phyloP scores from a whole-genome alignment of 1,139 yeast genomes.

The Sugiyamaella pinicola region DNA sequence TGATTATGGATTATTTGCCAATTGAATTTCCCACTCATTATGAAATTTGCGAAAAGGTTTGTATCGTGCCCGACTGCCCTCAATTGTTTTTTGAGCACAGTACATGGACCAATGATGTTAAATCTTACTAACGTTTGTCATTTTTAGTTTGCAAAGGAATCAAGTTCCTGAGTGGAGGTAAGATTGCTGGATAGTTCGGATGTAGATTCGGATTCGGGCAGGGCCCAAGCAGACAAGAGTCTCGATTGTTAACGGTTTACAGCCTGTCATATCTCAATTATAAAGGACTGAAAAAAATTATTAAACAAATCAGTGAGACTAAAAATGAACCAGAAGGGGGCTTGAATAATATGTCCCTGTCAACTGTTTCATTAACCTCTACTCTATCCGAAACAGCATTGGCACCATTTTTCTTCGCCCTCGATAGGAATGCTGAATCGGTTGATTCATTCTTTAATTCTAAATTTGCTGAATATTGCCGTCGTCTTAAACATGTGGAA shows the following conservation, averaged over 20 bases:
- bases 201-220: background rate
- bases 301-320: conserved; percentile 53
- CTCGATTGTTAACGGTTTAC: conserved; percentile 9
- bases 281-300: conserved; percentile 77
- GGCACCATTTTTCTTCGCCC: conserved; percentile 67
- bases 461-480: conserved; percentile 71
- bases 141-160: conserved; percentile 60
- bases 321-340: conserved; percentile 16
- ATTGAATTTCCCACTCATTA: conserved; percentile 33
- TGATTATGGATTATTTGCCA: background rate
- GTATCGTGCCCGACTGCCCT: conserved; percentile 22
- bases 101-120: conserved; percentile 2
- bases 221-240: background rate
- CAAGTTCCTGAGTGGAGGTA: conserved; percentile 91
- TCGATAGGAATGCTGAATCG: conserved; percentile 79
- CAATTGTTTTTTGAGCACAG: background rate
- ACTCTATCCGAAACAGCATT: conserved; percentile 29
- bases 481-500: conserved; percentile 55
- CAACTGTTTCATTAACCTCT: conserved; percentile 23
- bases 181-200: conserved; percentile 22
- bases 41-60: conserved; percentile 85
- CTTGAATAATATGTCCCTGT: conserved; percentile 10
- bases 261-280: conserved; percentile 75
- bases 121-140: conserved; percentile 22
- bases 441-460: conserved; percentile 78